A percentile compares a stretch with the other conserved stretches of the same genome.
phyloP scores from a whole-genome alignment of 306 rosid genomes.

The Astragalus glycyphyllos region DNA sequence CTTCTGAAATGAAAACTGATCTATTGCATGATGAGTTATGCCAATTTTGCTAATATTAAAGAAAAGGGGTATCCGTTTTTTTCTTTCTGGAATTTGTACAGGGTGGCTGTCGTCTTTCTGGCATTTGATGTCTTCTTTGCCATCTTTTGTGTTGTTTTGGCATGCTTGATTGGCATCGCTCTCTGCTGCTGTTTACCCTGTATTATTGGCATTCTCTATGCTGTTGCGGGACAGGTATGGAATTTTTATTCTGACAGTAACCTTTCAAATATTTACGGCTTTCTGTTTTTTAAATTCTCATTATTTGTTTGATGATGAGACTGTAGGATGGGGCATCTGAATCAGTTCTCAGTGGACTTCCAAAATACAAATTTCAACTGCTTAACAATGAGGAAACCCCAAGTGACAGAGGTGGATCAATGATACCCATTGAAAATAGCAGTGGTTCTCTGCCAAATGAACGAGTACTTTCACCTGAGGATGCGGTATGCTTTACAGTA shows the following conservation, averaged over 20 bases:
- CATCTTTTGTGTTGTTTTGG: conserved; percentile 94
- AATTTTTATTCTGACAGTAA: conserved; percentile 32
- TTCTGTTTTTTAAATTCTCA: conserved; percentile 25
- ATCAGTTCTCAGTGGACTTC: conserved; percentile 78
- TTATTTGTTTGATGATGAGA: conserved; percentile 35
- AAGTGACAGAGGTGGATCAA: conserved; percentile 71
- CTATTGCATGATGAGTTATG: conserved; percentile 17
- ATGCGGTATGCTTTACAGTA: conserved; percentile 68
- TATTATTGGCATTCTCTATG: conserved; percentile 89
- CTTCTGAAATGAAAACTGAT: not conserved
- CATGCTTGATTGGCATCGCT: conserved; percentile 93
- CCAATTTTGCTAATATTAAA: conserved; percentile 2
- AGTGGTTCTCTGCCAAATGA: conserved; percentile 61
- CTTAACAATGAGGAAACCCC: conserved; percentile 56
- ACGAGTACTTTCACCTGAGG: conserved; percentile 70
- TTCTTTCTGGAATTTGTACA: conserved; percentile 52
- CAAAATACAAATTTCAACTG: conserved; percentile 67
- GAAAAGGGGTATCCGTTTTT: conserved; percentile 26
- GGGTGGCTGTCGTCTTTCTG: conserved; percentile 93
- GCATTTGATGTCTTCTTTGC: conserved; percentile 97
- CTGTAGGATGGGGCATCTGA: conserved; percentile 93
- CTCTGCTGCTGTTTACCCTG: conserved; percentile 98
- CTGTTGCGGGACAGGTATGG: conserved; percentile 91
- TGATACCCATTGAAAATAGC: conserved; percentile 73
- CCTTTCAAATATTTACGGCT: conserved; percentile 7